These are phyloP conservation scores for Tubosaeta sp. DNA, from an alignment of 768 basidiomycete genomes.

Conservation along the genomic window DNA sequence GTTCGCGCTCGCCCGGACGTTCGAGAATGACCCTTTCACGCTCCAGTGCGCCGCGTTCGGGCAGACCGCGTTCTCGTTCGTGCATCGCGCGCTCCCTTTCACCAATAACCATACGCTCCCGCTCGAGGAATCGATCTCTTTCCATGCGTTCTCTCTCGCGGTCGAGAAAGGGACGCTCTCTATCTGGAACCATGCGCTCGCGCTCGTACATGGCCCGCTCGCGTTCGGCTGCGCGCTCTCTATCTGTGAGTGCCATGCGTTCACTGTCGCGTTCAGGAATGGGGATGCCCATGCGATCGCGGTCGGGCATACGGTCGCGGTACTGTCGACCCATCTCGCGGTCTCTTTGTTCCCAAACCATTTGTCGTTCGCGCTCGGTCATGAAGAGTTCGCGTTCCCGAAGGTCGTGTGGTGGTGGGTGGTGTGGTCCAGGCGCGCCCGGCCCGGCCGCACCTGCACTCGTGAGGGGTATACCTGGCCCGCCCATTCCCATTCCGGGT, in stretches of 20 bases:
- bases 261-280: constrained; percentile 22
- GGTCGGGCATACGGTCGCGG: constrained; percentile 24
- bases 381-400: constrained; percentile 24
- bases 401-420: constrained; percentile 21
- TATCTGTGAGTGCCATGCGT: constrained; percentile 13
- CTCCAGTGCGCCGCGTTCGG: constrained; percentile 16
- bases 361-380: constrained; percentile 23
- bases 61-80: constrained; percentile 20
- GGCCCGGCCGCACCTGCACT: constrained; percentile 12
- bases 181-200: constrained; percentile 17
- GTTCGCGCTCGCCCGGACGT: constrained; percentile 25
- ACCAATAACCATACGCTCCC: constrained; percentile 20
- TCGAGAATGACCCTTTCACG: constrained; percentile 22
- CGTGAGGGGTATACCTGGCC: constrained; percentile 1
- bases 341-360: constrained; percentile 27
- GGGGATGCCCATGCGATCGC: constrained; percentile 19
- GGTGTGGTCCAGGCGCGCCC: constrained; percentile 18
- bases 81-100: constrained; percentile 24
- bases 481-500: constrained; percentile 13
- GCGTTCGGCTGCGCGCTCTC: constrained; percentile 23
- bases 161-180: constrained; percentile 21
- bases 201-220: constrained; percentile 23
- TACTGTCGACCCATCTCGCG: constrained; percentile 27
- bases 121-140: constrained; percentile 23
- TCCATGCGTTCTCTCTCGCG: constrained; percentile 24